Base-by-base conservation (phyloP, 2,329 filamentous ascomycete genomes). In the Drechslera avenae region DNA sequence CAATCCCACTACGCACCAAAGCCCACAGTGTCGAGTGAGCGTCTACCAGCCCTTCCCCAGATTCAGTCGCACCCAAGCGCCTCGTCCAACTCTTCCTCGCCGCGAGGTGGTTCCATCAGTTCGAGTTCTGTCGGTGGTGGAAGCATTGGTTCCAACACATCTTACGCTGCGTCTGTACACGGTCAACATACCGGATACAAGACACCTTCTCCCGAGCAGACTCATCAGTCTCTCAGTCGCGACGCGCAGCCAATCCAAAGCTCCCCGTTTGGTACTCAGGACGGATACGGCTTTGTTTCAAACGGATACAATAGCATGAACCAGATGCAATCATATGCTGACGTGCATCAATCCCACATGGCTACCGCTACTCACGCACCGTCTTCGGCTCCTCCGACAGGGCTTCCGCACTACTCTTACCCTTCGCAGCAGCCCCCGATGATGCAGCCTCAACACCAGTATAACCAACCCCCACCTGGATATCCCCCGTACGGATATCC, bases 241-340 rank as follows among this genome's bases (percentile, higher is more conserved):
- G 60, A 69, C 72, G 69, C 65, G 56, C 70, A 70, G 39, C 68
- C 70, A 55, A 68, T 70, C 48, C 72, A 75, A 57, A 65, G 71
- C 53, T 72, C 73, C 46, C 69, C 72, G 44, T 76, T 74, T 70
- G 67, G 65, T 49, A 65, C 60, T 43, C 73, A 75, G 53, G 70
- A 70, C 59, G 62, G 66, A 62, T 74, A 72, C 68, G 65, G 66
- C 59, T 73, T 73, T 55, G 56, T 64, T 50, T 57, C 62, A 37
- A 66, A 69, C 46, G 66, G 69, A 47, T 79, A 79, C 70, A 69
- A 67, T 73, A 78, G 74, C 75, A 96, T 97, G 92, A 96, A 96
- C 78, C 87, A 88, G 75, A 83, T 83, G 65, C 84, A 86, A 68
- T 81, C 86, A 63, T 93, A 96, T 66, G 89, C 95, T 86, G 94